Conservation (phyloP, 2,329 filamentous ascomycete genomes). For the Purpureocillium takamizusanense region DNA sequence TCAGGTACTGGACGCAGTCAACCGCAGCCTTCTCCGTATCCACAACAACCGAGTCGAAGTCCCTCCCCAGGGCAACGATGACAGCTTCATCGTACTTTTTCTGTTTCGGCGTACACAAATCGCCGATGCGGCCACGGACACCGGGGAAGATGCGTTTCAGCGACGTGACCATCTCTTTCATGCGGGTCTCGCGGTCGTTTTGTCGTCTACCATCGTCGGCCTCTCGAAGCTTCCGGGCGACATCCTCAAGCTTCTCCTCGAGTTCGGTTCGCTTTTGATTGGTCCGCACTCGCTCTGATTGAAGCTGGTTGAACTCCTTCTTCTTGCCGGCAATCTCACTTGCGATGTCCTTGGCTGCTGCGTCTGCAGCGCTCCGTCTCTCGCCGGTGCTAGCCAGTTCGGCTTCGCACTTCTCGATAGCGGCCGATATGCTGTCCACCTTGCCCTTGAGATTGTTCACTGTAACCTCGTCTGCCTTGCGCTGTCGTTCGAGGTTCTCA, state of each 20-base stretch:
- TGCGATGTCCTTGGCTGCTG: conserved; percentile 56
- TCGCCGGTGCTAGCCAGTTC: conserved; percentile 63
- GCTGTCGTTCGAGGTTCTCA: conserved; percentile 77
- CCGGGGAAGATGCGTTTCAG: conserved; percentile 88
- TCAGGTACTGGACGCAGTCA: conserved; percentile 90
- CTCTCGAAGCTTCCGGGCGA: conserved; percentile 71
- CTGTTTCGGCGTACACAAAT: conserved; percentile 91
- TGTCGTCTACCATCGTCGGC: conserved; percentile 80
- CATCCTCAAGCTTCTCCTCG: conserved; percentile 82
- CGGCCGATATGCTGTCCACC: conserved; percentile 68
- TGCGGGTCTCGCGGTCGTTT: conserved; percentile 68
- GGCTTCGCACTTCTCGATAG: conserved; percentile 62
- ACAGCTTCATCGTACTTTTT: conserved; percentile 95
- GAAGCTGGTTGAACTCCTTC: conserved; percentile 77
- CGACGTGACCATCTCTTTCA: conserved; percentile 75
- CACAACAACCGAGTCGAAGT: conserved; percentile 91
- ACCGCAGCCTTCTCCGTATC: conserved; percentile 91
- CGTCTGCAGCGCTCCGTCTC: conserved; percentile 54
- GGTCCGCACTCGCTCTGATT: conserved; percentile 73
- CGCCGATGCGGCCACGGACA: conserved; percentile 81
- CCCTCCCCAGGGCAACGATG: conserved; percentile 80
- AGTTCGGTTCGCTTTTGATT: conserved; percentile 79
- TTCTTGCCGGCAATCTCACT: conserved; percentile 81
- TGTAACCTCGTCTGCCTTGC: conserved; percentile 86
- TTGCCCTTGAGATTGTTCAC: conserved; percentile 84